Evolutionary conservation across 2,329 filamentous ascomycete genomes (phyloP), one percentile per base, ranked within the genome.

Genomic region (Paraphaeosphaeria minitans): DNA sequence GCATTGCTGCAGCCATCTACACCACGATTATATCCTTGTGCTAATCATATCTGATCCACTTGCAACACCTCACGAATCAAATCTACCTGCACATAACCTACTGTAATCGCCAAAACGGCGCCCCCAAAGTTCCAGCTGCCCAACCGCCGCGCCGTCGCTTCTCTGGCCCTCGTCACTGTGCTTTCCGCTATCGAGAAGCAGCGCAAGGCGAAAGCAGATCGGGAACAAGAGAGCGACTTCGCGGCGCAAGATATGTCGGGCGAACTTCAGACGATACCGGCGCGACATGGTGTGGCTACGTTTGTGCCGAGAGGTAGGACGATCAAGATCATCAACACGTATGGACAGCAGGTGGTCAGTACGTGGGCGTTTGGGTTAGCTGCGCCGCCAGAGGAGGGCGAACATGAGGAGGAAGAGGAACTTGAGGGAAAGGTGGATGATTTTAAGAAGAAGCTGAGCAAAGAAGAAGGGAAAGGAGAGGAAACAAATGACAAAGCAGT

Each of bases 301-400:
- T 82, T 82, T 57, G 81, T 83, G 57, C 81, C 81, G 4, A 74
- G 77, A 22, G 81, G 80, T 21, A 74, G 79, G 56, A 77, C 75
- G 2, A 81, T 83, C 70, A 82, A 82, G 66, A 79, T 83, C 43
- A 77, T 82, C 57, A 82, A 82, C 57, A 81, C 79, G 0, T 81
- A 80, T 58, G 81, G 81, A n/a, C 78, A 78, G 47, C 81, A 83
- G 68, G 78, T 81, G 10, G 75, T 82, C 24, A 80, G 81, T 57
- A 80, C 79, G 24, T 83, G 81, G 81, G 81, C 80, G 0, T 82
- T 83, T 63, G 78, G 78, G 1, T 63, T 83, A 35, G 76, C 77
- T 10, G 71, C 76, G n/a, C 80, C 81, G 16, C 80, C 80, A 3
- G 74, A 76, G 37, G 70, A 77, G 19, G 74, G 64, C 9, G 73